A percentile compares a stretch with the other conserved stretches of the same genome.
These are phyloP conservation scores for Leishmania gerbilli DNA, from an alignment of 208 protist genomes.

Conservation along the genomic window DNA sequence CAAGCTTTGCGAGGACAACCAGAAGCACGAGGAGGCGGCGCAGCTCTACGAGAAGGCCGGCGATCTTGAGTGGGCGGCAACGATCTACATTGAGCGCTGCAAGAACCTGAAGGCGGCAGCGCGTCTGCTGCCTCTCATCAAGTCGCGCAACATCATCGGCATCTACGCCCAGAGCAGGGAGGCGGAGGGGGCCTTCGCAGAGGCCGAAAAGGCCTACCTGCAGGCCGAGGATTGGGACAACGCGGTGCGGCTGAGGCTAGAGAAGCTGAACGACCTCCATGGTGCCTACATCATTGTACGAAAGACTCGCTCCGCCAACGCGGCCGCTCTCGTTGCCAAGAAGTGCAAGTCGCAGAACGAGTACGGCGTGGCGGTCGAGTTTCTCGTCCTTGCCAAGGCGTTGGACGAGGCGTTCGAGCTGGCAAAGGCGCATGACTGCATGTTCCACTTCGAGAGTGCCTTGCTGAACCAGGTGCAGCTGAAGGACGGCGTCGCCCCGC, in stretches of 20 bases:
- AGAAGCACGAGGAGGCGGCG: conserved; percentile 95
- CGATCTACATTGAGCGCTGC: conserved; percentile 94
- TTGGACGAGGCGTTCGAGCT: conserved; percentile 94
- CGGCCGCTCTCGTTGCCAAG: conserved; percentile 92
- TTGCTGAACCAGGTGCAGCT: conserved; percentile 80
- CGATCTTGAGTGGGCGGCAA: conserved; percentile 90
- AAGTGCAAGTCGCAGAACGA: conserved; percentile 90
- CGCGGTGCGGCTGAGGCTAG: conserved; percentile 95
- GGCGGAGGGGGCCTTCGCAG: conserved; percentile 86
- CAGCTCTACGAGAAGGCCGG: conserved; percentile 94
- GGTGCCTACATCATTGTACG: conserved; percentile 96
- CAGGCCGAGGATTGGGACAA: conserved; percentile 96
- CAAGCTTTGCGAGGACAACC: conserved; percentile 90
- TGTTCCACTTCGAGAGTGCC: conserved; percentile 85
- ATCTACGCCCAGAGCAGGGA: conserved; percentile 92
- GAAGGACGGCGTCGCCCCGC: conserved; percentile 84
- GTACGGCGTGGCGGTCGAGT: conserved; percentile 94
- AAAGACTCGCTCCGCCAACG: conserved; percentile 89
- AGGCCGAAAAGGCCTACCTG: conserved; percentile 93
- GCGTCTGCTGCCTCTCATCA: conserved; percentile 86
- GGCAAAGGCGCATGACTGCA: conserved; percentile 86
- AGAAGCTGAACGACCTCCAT: conserved; percentile 93
- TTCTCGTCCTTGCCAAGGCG: conserved; percentile 95
- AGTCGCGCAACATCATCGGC: conserved; percentile 94
- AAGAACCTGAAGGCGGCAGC: conserved; percentile 92